phyloP scores from a whole-genome alignment of 768 basidiomycete species.

The Hysterangium stoloniferum region DNA sequence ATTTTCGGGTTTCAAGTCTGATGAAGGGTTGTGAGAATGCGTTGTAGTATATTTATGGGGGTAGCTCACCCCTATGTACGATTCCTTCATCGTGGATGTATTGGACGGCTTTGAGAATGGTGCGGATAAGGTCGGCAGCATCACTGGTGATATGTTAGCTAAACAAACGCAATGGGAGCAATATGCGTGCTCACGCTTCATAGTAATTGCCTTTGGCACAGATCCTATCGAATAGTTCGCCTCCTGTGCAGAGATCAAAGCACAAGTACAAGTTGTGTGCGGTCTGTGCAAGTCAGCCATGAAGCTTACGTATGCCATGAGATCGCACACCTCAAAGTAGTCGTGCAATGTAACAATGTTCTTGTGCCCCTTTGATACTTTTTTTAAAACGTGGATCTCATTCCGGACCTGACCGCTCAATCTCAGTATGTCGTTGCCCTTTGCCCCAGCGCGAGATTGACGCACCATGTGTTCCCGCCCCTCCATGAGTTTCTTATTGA shows the following conservation, averaged over 20 bases:
- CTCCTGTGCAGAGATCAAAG: constrained; percentile 95
- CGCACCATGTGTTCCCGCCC: constrained; percentile 95
- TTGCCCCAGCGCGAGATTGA: constrained; percentile 13
- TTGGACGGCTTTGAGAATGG: constrained; percentile 78
- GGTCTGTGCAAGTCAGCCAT: constrained; percentile 40
- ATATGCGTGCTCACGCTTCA: constrained; percentile 56
- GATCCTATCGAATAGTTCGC: constrained; percentile 98
- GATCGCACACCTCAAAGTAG: constrained; percentile 78
- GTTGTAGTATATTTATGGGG: not conserved
- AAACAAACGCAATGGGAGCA: constrained; percentile 16
- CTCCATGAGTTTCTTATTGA: constrained; percentile 99
- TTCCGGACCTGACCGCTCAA: constrained; percentile 70
- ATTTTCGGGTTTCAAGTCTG: constrained; percentile 97
- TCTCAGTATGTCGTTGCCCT: not conserved
- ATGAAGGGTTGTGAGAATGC: not conserved
- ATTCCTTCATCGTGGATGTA: constrained; percentile 91
- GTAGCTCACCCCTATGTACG: constrained; percentile 71
- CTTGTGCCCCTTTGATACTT: constrained; percentile 79
- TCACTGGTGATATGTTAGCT: constrained; percentile 43
- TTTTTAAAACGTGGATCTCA: constrained; percentile 92
- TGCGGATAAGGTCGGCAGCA: constrained; percentile 80
- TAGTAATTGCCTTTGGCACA: constrained; percentile 97
- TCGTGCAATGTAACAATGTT: constrained; percentile 94
- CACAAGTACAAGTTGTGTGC: constrained; percentile 89
- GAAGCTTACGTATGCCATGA: not conserved